Evolutionary conservation across 768 basidiomycete species (phyloP), one percentile per base, ranked within the genome.

Genomic region (Mycena kentingensis): DNA sequence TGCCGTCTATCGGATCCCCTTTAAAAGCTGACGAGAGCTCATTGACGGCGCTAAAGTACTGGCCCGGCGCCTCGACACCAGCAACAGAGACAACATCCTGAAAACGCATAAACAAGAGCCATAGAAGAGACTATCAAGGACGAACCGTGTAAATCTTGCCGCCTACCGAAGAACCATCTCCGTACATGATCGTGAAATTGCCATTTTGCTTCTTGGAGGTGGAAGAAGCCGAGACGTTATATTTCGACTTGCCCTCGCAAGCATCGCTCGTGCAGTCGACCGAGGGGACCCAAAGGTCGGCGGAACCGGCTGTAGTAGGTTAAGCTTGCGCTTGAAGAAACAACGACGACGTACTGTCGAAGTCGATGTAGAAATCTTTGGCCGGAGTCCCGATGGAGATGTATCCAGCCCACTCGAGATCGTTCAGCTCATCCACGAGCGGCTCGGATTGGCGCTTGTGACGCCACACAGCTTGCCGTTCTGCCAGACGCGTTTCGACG

Each of bases 161-260:
- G 18, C 51, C 46, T 15, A 75, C 73, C 6, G 63, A 58, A 4
- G 74, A 75, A 5, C 74, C 73, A 50, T 81, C 77, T 2, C 72
- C 77, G 45, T 79, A 82, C 24, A 44, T 0, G 22, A 79, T 67
- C 1, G 55, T 48, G 60, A 80, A 77, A 0, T 27, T 52, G 42
- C 67, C 62, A 11, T 55, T 43, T 13, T 66, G 46, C 54, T 67
- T 60, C 8, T 36, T 39, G 0, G 75, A 62, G 2, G 75, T 71
- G 0, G 67, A 65, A 24, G 68, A 69, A 15, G 51, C 16, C 5
- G 47, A 16, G 3, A 69, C 62, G 45, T 69, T 52, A 60, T 69
- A 75, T 12, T 51, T 55, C 16, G 52, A 63, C 46, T 73, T 71
- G 3, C 52, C 46, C 1, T 55, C 45, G 58, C 71, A 73, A n/a